Base-by-base conservation (phyloP, 2,329 filamentous ascomycete genomes). In the Sporothrix pseudoabietina region DNA sequence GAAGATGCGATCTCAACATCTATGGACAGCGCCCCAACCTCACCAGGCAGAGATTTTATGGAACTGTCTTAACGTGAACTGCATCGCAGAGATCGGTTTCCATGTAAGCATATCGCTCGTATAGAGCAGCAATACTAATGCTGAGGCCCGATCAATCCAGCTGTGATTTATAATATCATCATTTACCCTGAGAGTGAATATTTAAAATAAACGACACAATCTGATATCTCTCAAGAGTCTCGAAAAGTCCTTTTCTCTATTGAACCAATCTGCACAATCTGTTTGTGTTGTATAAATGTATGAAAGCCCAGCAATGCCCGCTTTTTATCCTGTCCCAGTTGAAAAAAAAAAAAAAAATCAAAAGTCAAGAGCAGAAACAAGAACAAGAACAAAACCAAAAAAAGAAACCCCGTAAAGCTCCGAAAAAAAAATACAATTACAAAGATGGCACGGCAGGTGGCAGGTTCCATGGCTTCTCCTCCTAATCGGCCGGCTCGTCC, bases 401-500 rank as follows among this genome's bases (percentile, higher is more conserved):
- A 3, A 6, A n/a, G 22, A 19, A 22, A n/a, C 4, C 6, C 12
- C 12, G 6, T 49, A 49, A 14, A 19, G 44, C 44, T 14, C 44
- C 44, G 44, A 49, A 65, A 65, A 49, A 26, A 2, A 26, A 26
- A 14, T 32, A 32, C 26, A 35, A 16, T 52, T 52, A 49, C 12
- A 71, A 35, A 35, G 12, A 41, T 35, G 5, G 55, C 26, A 59
- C 7, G 49, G 12, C 8, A 54, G 22, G 3, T 7, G 19, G 52
- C 14, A 4, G 14, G 14, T 14, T 16, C 44, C 44, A 4, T 35
- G 26, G 4, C 19, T 59, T 6, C 19, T 19, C 41, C 35, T 16
- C 5, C 22, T 63, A 22, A 26, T 63, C 59, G 19, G 19, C 35
- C 16, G 59, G 35, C 12, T 70, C 68, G 57, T 72, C 72, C 30